Conservation (phyloP, 1,139 yeast genomes). For the Yamadazyma mexicana region DNA sequence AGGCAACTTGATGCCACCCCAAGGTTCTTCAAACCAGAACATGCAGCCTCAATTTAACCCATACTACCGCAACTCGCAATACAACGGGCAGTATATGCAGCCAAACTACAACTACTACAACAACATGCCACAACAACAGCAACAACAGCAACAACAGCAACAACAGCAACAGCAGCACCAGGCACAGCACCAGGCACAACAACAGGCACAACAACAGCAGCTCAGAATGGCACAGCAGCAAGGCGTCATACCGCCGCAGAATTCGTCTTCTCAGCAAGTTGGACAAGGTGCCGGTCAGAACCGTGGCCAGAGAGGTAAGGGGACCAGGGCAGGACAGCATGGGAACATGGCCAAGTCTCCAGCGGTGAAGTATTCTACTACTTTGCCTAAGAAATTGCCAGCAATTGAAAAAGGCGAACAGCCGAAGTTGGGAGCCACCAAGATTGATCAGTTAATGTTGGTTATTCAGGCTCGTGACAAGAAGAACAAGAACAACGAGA, state of each 20-base stretch:
- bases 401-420: conserved; percentile 51
- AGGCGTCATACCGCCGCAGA: not conserved
- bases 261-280: conserved; percentile 5
- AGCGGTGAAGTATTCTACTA: conserved; percentile 1
- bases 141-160: not conserved
- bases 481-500: conserved; percentile 57
- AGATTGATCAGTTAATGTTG: conserved; percentile 86
- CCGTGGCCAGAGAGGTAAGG: no score
- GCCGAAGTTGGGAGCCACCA: conserved; percentile 80
- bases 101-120: conserved; percentile 5
- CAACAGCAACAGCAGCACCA: no score
- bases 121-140: not conserved
- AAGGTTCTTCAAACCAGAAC: not conserved
- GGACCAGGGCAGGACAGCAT: not conserved
- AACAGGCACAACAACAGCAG: conserved; percentile 9
- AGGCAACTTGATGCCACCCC: not conserved
- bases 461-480: conserved; percentile 85
- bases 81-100: conserved; percentile 3
- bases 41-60: not conserved
- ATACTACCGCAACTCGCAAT: conserved; percentile 1
- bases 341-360: conserved; percentile 1
- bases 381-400: conserved; percentile 9
- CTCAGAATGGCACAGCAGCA: conserved; percentile 5
- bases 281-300: no score
- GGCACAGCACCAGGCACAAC: no score